phyloP scores from a whole-genome alignment of 495 filamentous ascomycete genomes.

The Aspergillus conjunctus region DNA sequence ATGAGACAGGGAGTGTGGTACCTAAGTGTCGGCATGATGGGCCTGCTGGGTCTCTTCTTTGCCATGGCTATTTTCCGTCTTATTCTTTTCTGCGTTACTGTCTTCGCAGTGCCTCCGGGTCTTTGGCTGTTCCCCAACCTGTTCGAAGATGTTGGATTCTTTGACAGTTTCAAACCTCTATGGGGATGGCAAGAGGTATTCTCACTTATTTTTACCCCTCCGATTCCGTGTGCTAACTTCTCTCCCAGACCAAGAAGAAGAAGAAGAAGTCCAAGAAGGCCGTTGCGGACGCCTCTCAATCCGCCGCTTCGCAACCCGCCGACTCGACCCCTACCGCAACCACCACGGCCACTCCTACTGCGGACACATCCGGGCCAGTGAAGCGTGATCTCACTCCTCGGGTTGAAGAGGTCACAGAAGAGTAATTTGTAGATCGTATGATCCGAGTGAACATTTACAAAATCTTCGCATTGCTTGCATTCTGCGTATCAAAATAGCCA shows the following conservation, averaged over 20 bases:
- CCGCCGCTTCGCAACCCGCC: slow-evolving; percentile 9
- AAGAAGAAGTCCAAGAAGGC: slow-evolving; percentile 71
- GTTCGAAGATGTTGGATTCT: slow-evolving; percentile 98
- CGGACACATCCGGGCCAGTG: slow-evolving; percentile 46
- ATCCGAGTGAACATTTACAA: background rate
- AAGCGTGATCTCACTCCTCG: slow-evolving; percentile 58
- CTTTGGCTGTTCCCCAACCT: slow-evolving; percentile 98
- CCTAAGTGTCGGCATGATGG: slow-evolving; percentile 90
- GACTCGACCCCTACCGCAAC: slow-evolving; percentile 59
- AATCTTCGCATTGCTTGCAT: background rate
- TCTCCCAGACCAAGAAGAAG: slow-evolving; percentile 46
- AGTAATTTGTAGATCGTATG: slow-evolving; percentile 42
- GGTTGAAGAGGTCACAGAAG: slow-evolving; percentile 65
- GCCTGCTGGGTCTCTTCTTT: slow-evolving; percentile 92
- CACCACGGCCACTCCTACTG: slow-evolving; percentile 58
- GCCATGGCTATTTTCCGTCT: slow-evolving; percentile 95
- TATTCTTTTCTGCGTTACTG: slow-evolving; percentile 91
- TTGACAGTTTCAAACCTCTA: slow-evolving; percentile 93
- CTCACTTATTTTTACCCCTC: slow-evolving; percentile 12
- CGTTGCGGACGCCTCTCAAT: slow-evolving; percentile 30
- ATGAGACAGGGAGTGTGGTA: slow-evolving; percentile 96
- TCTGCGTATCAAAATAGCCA: slow-evolving; percentile 1
- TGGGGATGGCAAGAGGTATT: slow-evolving; percentile 98
- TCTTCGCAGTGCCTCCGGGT: slow-evolving; percentile 81
- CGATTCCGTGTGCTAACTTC: slow-evolving; percentile 18